Base-by-base conservation (phyloP, 177 flowering plant species). In the Vitis hybrid region DNA sequence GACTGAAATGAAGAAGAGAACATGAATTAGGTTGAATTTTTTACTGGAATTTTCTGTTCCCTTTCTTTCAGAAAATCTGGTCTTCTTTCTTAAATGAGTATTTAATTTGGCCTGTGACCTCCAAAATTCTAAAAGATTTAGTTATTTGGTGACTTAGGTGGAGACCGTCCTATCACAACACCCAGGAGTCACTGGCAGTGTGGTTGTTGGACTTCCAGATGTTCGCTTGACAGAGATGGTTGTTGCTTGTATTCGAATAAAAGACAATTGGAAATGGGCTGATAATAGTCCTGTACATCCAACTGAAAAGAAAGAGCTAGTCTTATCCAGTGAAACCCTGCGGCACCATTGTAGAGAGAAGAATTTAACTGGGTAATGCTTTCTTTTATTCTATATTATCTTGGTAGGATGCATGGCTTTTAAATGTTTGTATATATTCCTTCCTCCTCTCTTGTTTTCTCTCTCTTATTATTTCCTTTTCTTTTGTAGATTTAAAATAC, bases 161-260 rank as follows among this genome's bases (percentile, higher is more conserved):
- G 98, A 94, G 82, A 70, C 79, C 3, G 73, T 90, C 52, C 65
- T 94, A 64, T 75, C 72, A 18, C 86, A 84, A 72, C 95, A 92
- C 78, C 94, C 93, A 4, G 98, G 97, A 65, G 56, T 94, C 61
- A 61, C 66, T 12, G 75, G 75, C 3, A 58, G 68, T 61, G 85
- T 89, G 19, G 87, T 86, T 6, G 70, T 91, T 61, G 97, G 99
- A 72, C 65, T 89, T 66, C 91, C 92, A 18, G 83, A 94, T 62
- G 57, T 78, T 46, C 90, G 92, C 48, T 66, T 92, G 17, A 75
- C 89, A n/a, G 97, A 94, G 82, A 89, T 83, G 90, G 94, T 89
- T 14, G 81, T 83, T 46, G 97, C 89, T n/a, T 94, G 98, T 77
- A 57, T 91, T 77, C 81, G 70, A 65, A 18, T 87, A 13, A 80